A percentile compares a stretch with the other conserved stretches of the same genome.
Evolutionary conservation across 371 early-diverging fungal species (phyloP).

Genomic region (Rhizopus stolonifer): DNA sequence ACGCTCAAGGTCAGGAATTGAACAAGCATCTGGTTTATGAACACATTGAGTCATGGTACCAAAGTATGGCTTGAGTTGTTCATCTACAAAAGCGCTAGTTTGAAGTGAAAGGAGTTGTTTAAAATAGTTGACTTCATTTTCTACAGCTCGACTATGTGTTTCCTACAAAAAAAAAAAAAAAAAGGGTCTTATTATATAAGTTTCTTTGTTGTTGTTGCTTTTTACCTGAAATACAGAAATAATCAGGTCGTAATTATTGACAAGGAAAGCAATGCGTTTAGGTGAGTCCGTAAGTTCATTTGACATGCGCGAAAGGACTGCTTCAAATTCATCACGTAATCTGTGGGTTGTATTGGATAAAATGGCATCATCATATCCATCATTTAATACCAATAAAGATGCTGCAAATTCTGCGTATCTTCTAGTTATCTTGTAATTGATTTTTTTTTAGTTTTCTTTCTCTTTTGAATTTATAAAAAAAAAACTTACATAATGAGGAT

Average conservation of each 20-base stretch:
- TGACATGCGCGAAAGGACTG: conserved; percentile 67
- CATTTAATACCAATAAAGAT: conserved; percentile 83
- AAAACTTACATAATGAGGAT: conserved; percentile 77
- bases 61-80: conserved; percentile 80
- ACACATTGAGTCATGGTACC: conserved; percentile 77
- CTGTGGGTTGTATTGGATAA: conserved; percentile 69
- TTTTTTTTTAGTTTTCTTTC: too few relatives aligned
- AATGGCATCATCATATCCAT: conserved; percentile 82
- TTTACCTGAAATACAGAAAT: conserved; percentile 66
- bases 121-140: conserved; percentile 76
- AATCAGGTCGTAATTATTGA: conserved; percentile 91
- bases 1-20: conserved; percentile 50
- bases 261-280: conserved; percentile 74
- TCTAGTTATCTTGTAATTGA: conserved; percentile 46
- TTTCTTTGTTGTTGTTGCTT: background rate
- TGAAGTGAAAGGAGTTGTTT: conserved; percentile 65
- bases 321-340: conserved; percentile 79
- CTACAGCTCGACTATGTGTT: conserved; percentile 60
- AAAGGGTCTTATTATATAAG: conserved; percentile 1
- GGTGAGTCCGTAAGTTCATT: conserved; percentile 69
- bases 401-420: conserved; percentile 90
- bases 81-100: conserved; percentile 82
- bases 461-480: background rate
- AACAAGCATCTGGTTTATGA: conserved; percentile 53
- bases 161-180: conserved; percentile 53